phyloP scores from a whole-genome alignment of 148 eudicot genomes.

The Agrostemma githago region DNA sequence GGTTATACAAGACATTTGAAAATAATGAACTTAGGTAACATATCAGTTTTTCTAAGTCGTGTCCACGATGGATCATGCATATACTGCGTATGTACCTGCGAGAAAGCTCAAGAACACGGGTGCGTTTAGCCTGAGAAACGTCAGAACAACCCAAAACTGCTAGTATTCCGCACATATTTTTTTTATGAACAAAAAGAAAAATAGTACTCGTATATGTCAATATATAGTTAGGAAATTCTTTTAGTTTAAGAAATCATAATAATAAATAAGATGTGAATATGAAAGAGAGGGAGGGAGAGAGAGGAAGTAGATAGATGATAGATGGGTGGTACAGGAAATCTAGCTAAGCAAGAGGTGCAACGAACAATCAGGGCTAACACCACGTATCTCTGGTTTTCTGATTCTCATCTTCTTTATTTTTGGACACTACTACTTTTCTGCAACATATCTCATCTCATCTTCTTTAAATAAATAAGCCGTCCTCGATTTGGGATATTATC shows the following conservation, averaged over 20 bases:
- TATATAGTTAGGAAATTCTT: background rate
- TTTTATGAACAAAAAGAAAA: background rate
- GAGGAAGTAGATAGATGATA: background rate
- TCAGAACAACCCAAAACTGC: constrained; percentile 88
- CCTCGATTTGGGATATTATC: too few relatives aligned
- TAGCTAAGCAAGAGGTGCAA: background rate
- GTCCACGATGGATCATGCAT: background rate
- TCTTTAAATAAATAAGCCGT: too few relatives aligned
- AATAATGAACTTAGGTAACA: too few relatives aligned
- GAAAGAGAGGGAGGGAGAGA: constrained; percentile 6
- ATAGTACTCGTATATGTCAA: background rate
- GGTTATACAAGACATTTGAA: too few relatives aligned
- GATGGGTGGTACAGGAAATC: background rate
- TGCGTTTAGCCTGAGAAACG: constrained; percentile 84
- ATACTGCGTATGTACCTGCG: constrained; percentile 46
- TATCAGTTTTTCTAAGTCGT: too few relatives aligned
- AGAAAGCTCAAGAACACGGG: constrained; percentile 84
- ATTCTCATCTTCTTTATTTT: background rate
- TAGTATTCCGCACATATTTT: constrained; percentile 72
- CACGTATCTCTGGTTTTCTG: background rate
- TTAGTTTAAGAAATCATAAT: too few relatives aligned
- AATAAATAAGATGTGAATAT: background rate
- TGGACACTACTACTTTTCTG: background rate
- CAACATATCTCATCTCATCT: too few relatives aligned
- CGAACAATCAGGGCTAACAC: background rate